Conservation (phyloP, 2,329 filamentous ascomycete species). For the Diaporthe sp. region DNA sequence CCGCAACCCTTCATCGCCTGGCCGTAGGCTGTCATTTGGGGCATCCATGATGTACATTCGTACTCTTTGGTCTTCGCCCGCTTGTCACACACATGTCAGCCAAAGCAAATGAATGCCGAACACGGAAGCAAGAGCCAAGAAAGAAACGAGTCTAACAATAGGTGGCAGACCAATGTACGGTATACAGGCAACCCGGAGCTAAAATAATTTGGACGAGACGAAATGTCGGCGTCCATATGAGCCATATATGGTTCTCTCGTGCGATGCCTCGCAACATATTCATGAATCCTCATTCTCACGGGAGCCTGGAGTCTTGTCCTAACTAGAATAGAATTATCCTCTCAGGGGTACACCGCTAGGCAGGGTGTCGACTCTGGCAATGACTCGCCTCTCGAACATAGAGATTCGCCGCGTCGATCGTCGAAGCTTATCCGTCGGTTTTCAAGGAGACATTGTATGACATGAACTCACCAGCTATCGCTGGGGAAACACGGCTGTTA, state of each 20-base stretch:
- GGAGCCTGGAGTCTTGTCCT: neutral
- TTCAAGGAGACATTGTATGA: neutral
- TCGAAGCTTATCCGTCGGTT: neutral
- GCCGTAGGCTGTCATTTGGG: neutral
- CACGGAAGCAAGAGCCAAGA: neutral
- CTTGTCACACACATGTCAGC: neutral
- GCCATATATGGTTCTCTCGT: neutral
- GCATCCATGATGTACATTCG: neutral
- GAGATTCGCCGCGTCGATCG: conserved; percentile 3
- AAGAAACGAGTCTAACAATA: neutral
- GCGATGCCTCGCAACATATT: neutral
- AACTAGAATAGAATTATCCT: neutral
- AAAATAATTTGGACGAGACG: neutral
- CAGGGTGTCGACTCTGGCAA: neutral
- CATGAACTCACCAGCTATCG: neutral
- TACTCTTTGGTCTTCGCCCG: neutral
- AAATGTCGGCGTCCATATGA: neutral
- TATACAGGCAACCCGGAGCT: neutral
- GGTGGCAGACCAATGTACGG: neutral
- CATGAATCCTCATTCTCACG: neutral
- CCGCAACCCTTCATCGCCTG: neutral
- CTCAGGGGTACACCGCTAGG: neutral
- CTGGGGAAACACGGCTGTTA: neutral
- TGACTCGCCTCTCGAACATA: conserved; percentile 9
- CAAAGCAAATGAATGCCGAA: neutral